phyloP scores from a whole-genome alignment of 345 rosid species.

The Eucalyptus marginata region DNA sequence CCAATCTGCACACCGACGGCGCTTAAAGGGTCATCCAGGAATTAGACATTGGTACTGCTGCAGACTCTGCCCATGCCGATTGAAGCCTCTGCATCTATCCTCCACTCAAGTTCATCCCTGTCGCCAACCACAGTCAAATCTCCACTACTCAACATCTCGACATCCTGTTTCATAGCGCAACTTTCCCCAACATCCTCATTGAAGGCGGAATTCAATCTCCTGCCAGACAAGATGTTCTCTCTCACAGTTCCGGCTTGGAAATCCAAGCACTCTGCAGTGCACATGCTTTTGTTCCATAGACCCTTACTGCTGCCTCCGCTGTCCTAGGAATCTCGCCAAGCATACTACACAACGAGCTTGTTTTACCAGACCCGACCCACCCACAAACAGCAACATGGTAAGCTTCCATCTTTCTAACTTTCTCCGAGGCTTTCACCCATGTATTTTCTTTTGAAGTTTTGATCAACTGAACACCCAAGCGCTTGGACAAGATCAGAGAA shows the following conservation, averaged over 20 bases:
- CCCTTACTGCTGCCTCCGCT: constrained; percentile 37
- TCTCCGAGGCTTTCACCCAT: constrained; percentile 8
- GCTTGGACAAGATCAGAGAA: constrained; percentile 28
- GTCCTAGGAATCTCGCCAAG: constrained; percentile 68
- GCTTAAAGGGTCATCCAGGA: constrained; percentile 74
- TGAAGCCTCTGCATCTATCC: constrained; percentile 87
- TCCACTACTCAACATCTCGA: constrained; percentile 37
- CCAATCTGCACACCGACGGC: constrained; percentile 80
- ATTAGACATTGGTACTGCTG: constrained; percentile 50
- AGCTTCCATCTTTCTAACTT: constrained; percentile 29
- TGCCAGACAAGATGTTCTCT: constrained; percentile 69
- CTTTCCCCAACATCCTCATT: constrained; percentile 46
- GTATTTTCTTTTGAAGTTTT: constrained; percentile 5
- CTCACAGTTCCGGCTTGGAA: constrained; percentile 56
- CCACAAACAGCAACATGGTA: constrained; percentile 71
- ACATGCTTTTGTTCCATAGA: constrained; percentile 58
- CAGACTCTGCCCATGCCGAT: constrained; percentile 61
- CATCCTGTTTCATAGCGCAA: constrained; percentile 56
- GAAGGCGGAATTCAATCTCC: constrained; percentile 26
- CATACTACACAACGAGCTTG: constrained; percentile 61
- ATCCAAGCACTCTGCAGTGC: constrained; percentile 81
- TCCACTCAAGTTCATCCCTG: constrained; percentile 74
- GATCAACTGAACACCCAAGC: constrained; percentile 28
- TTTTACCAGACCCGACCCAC: constrained; percentile 75
- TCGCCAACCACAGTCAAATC: constrained; percentile 70